Conservation (phyloP, 2,329 filamentous ascomycete genomes). For the Penicillium hesseltinei region DNA sequence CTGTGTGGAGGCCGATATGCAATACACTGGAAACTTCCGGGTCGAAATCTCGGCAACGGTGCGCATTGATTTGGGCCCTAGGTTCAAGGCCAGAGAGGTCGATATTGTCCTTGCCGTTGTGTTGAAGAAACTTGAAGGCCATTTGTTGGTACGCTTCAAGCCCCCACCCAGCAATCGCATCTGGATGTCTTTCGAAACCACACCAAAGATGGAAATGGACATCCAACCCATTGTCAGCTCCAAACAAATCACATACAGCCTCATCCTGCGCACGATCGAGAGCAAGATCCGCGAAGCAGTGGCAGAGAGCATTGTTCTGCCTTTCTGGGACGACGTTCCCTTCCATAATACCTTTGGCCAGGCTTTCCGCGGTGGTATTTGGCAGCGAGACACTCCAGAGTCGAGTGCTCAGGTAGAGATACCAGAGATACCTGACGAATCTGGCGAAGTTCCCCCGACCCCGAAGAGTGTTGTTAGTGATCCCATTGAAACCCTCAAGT, state of each 20-base stretch:
- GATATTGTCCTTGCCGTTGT: constrained; percentile 84
- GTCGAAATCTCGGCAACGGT: constrained; percentile 91
- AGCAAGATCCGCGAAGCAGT: constrained; percentile 92
- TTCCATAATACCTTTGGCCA: constrained; percentile 82
- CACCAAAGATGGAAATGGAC: constrained; percentile 90
- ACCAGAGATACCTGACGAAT: constrained; percentile 41
- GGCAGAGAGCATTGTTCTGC: constrained; percentile 83
- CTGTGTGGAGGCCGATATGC: constrained; percentile 79
- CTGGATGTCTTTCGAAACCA: constrained; percentile 95
- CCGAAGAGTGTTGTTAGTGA: constrained; percentile 21
- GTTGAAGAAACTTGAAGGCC: constrained; percentile 80
- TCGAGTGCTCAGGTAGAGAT: constrained; percentile 39
- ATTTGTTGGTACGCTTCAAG: constrained; percentile 82
- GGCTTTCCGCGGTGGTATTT: constrained; percentile 81
- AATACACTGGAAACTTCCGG: constrained; percentile 84
- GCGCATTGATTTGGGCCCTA: constrained; percentile 80
- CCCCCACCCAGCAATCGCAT: constrained; percentile 90
- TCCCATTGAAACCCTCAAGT: constrained; percentile 28
- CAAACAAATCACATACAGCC: constrained; percentile 88
- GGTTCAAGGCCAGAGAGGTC: constrained; percentile 88
- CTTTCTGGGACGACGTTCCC: constrained; percentile 94
- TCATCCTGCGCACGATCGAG: constrained; percentile 91
- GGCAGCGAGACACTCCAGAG: constrained; percentile 51
- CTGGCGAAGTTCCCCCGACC: constrained; percentile 23
- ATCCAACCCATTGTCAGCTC: constrained; percentile 95